Percentiles rank a stretch among this genome's conserved stretches.
phyloP scores from a whole-genome alignment of 169 alveolate genomes.

The Cryptosporidium sp. region DNA sequence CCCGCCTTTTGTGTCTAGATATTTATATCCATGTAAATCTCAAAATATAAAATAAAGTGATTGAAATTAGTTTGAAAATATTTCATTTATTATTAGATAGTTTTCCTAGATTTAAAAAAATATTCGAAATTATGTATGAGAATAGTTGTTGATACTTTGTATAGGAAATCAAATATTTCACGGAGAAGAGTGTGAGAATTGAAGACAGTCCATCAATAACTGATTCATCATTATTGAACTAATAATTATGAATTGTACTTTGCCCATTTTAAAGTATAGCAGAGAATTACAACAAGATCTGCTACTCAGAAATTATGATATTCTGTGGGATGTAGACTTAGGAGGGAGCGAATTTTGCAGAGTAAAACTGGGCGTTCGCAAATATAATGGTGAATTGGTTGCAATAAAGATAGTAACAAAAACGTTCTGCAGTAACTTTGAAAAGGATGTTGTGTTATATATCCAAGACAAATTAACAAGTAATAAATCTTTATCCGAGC shows the following conservation, averaged over 20 bases:
- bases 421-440: conserved; percentile 3
- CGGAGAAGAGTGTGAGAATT: background rate
- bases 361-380: conserved; percentile 42
- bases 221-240: background rate
- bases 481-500: background rate
- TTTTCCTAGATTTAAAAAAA: background rate
- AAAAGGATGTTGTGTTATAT: conserved; percentile 40
- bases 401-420: conserved; percentile 65
- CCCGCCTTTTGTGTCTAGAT: conserved; percentile 50
- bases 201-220: background rate
- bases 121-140: background rate
- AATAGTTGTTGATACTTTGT: background rate
- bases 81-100: background rate
- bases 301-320: conserved; percentile 27
- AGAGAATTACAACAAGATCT: conserved; percentile 24
- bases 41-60: background rate
- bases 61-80: background rate
- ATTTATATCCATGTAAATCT: conserved; percentile 61
- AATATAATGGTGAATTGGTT: conserved; percentile 21
- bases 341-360: conserved; percentile 74
- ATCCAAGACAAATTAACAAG: conserved; percentile 26
- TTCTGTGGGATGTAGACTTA: conserved; percentile 68
- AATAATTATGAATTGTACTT: conserved; percentile 30
- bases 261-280: conserved; percentile 29
- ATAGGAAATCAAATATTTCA: background rate